phyloP scores from a whole-genome alignment of 768 basidiomycete genomes.

The Cantharellus cinnabarinus region DNA sequence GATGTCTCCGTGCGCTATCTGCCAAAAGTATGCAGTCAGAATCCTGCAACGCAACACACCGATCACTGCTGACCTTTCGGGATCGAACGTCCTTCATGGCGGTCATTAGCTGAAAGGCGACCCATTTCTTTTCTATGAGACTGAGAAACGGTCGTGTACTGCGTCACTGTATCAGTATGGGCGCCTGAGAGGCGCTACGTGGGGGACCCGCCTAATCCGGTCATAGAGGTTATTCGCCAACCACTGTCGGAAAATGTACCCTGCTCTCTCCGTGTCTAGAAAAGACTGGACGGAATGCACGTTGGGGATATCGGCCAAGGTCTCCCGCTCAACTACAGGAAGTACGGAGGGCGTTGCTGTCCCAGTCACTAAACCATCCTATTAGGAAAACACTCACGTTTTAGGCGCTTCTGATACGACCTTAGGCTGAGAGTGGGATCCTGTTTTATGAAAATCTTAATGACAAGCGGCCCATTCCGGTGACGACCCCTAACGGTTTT shows the following conservation, averaged over 20 bases:
- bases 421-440: conserved; percentile 66
- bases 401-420: conserved; percentile 55
- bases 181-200: neutral
- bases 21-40: neutral
- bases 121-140: conserved; percentile 91
- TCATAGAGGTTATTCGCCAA: conserved; percentile 87
- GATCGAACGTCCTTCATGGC: conserved; percentile 67
- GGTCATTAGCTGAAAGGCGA: conserved; percentile 77
- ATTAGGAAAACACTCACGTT: conserved; percentile 23
- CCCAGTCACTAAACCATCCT: neutral
- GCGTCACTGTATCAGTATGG: neutral
- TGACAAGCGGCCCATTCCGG: conserved; percentile 28
- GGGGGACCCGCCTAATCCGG: conserved; percentile 61
- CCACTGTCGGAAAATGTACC: conserved; percentile 90
- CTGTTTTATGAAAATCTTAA: conserved; percentile 88
- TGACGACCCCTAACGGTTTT: conserved; percentile 27
- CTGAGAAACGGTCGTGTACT: conserved; percentile 93
- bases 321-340: conserved; percentile 59
- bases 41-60: neutral
- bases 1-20: conserved; percentile 93
- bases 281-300: conserved; percentile 77
- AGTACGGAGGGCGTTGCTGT: neutral
- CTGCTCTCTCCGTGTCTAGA: conserved; percentile 89
- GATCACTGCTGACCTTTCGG: conserved; percentile 26
- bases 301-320: conserved; percentile 66